Evolutionary conservation across 1,139 yeast species (phyloP).

Genomic region (Nakaseomyces nivariensis): DNA sequence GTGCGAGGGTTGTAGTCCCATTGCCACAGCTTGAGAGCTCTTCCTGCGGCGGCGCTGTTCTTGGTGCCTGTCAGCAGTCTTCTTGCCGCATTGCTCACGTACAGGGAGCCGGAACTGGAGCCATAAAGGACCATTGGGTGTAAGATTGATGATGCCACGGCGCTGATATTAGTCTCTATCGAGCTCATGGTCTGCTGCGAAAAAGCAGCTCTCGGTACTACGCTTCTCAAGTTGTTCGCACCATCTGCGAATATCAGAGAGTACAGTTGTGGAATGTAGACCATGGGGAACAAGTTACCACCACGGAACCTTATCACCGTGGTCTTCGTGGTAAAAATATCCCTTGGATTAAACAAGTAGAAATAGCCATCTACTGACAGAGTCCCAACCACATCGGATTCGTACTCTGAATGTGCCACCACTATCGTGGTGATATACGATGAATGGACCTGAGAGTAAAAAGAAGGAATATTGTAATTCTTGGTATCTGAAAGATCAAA

Average conservation of each 20-base stretch:
- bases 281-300: conserved; percentile 26
- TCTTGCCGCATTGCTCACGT: conserved; percentile 35
- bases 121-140: conserved; percentile 61
- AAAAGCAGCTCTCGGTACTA: conserved; percentile 33
- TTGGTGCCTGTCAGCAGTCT: conserved; percentile 36
- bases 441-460: conserved; percentile 47
- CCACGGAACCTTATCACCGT: conserved; percentile 31
- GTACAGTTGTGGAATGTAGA: conserved; percentile 33
- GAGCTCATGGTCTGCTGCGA: conserved; percentile 32
- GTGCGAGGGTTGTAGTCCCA: conserved; percentile 33
- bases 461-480: conserved; percentile 6
- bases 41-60: conserved; percentile 27
- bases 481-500: conserved; percentile 35
- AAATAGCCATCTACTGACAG: conserved; percentile 40
- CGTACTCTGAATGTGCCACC: conserved; percentile 34
- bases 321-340: conserved; percentile 32
- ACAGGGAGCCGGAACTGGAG: conserved; percentile 50
- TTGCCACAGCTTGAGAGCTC: conserved; percentile 30
- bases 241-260: conserved; percentile 37
- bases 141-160: conserved; percentile 33
- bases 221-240: conserved; percentile 30
- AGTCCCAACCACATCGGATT: conserved; percentile 36
- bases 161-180: conserved; percentile 33
- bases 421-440: conserved; percentile 41
- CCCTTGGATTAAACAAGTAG: conserved; percentile 36